Base-by-base conservation (phyloP, 371 early-diverging fungal species). In the Rhizopus delemar region DNA sequence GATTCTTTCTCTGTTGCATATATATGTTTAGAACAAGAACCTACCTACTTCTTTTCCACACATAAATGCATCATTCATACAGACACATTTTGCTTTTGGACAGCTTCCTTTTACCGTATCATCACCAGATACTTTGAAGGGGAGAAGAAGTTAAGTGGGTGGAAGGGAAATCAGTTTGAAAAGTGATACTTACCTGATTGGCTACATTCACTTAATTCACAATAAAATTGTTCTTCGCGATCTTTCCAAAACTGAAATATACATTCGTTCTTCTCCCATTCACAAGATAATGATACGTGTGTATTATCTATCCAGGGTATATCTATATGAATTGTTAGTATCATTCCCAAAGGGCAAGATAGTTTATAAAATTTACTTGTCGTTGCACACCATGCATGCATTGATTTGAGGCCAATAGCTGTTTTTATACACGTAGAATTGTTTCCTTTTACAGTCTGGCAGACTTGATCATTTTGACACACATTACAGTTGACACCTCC, bases 171-270 rank as follows among this genome's bases (percentile, higher is more conserved):
- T 36, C 36, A 11, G 11, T 36, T 8, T 36, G 8, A 51, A 32
- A 15, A 49, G 38, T n/a, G 39, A 41, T 51, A 52, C 53, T 53
- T 71, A 69, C 80, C 72, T 29, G 69, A 60, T 56, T 86, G 85
- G 9, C 70, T 60, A 53, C 85, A 86, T 32, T 79, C 80, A 5
- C 69, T 69, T 38, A 83, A 51, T 53, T 73, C 63, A 63, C 87
- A 87, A 57, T 77, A 77, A 59, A 87, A 87, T 43, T 85, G 85
- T 58, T 80, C 74, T 45, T 73, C 72, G 2, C 65, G 55, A 45
- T 80, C 76, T 59, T 83, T 80, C 87, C 87, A 87, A 45, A 85
- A 79, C 36, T 79, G 79, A 62, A 79, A 79, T n/a, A 76, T 57
- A 33, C 79, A 79, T 31, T 69, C 62, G 41, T 56, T 51, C 32